These are phyloP conservation scores for Lotmaria passim DNA, from an alignment of 208 protist genomes.

Conservation along the genomic window DNA sequence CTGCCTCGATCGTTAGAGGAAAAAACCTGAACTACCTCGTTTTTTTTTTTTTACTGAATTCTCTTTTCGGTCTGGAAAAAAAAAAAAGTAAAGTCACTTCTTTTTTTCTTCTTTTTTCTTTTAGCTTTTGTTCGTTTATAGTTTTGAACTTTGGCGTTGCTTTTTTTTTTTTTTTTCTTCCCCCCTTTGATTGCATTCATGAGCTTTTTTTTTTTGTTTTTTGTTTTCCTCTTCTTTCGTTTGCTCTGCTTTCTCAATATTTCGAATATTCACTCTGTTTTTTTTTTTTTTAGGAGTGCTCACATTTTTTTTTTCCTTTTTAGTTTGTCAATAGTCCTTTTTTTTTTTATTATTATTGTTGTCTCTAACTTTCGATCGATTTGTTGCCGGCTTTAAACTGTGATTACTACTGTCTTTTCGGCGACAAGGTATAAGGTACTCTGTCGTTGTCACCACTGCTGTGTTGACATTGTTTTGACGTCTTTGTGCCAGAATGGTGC, in stretches of 20 bases:
- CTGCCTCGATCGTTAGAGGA: no score
- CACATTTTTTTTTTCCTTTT: neutral
- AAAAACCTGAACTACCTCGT: no score
- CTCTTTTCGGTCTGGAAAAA: no score
- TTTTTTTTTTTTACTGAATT: no score
- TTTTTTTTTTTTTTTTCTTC: slow-evolving; percentile 38
- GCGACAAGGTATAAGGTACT: no score
- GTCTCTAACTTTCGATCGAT: no score
- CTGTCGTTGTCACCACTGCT: no score
- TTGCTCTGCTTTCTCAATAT: neutral
- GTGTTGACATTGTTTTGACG: no score
- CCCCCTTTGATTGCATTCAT: slow-evolving; percentile 13
- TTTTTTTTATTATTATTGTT: slow-evolving; percentile 11
- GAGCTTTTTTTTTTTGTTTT: slow-evolving; percentile 6
- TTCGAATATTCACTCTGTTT: neutral
- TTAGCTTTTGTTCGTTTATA: slow-evolving; percentile 11
- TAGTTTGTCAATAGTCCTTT: neutral
- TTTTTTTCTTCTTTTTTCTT: no score
- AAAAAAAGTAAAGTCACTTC: no score
- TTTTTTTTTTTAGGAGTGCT: neutral
- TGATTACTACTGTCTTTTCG: no score
- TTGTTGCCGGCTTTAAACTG: no score
- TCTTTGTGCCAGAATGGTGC: neutral
- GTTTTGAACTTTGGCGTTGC: neutral
- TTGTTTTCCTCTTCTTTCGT: neutral